Base-by-base conservation (phyloP, 2,329 filamentous ascomycete genomes). In the Aspergillus persii region DNA sequence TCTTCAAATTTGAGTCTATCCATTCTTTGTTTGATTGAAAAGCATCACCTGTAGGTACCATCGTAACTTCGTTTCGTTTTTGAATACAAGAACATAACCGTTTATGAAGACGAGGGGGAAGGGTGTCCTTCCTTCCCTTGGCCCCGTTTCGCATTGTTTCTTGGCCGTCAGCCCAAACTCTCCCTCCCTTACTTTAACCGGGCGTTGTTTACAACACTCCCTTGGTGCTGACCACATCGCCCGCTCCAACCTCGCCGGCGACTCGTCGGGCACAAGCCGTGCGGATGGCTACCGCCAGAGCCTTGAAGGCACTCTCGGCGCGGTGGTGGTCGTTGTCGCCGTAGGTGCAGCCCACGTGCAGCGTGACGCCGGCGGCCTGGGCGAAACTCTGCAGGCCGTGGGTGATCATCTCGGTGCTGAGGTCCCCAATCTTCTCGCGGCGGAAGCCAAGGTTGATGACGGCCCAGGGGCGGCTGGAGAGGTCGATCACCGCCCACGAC, bases 281-380 rank as follows among this genome's bases (percentile, higher is more conserved):
- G 68, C 89, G 84, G 57, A 96, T 83, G 7, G 95, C 95, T 49
- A 97, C 87, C 0, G 95, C 95, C 66, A 98, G 78, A 50, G 95
- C 95, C 84, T 99, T 99, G 79, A 99, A 97, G 15, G 94, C 95
- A 74, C 90, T 95, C 85, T 98, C 95, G 8, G 95, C 93, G 59
- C 93, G 84, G 80, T 98, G 95, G 78, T 98, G 95, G 78, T 98
- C 95, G 77, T 98, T 99, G 63, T 90, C 86, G 54, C 95, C 95
- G 63, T 92, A 86, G 58, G 96, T 78, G 77, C 91, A 96, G 79
- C 97, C 92, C 60, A 99, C 91, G 80, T 99, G 95, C 72, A 98
- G 80, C n/a, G 95, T 99, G 55, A 97, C 84, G 29, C 92, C 89
- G 3, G 92, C 92, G 8, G 87, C 91, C 80, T 96, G 90, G 47